These are phyloP conservation scores for Saksenaea oblongispora DNA, from an alignment of 371 early-diverging fungal genomes.

Conservation along the genomic window DNA sequence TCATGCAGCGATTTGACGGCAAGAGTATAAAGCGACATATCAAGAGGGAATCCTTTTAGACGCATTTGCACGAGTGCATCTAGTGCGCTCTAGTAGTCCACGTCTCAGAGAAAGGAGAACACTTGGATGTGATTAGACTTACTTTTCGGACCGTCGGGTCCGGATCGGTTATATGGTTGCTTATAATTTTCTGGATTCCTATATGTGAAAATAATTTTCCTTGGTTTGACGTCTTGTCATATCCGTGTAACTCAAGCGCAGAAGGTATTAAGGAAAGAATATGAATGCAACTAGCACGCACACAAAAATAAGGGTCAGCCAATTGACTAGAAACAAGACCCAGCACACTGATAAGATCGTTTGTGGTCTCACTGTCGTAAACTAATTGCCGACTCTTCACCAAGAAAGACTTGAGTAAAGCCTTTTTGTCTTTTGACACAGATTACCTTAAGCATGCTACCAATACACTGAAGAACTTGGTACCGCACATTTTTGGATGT, in stretches of 20 bases:
- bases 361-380: conserved; percentile 19
- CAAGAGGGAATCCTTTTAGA: conserved; percentile 49
- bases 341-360: conserved; percentile 27
- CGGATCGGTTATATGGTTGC: conserved; percentile 54
- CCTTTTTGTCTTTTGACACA: neutral
- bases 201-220: conserved; percentile 13
- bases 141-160: conserved; percentile 61
- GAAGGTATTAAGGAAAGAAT: conserved; percentile 49
- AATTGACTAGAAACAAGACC: conserved; percentile 36
- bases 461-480: conserved; percentile 46
- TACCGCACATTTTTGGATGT: conserved; percentile 51
- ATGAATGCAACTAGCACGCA: conserved; percentile 50
- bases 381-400: conserved; percentile 27
- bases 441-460: conserved; percentile 44
- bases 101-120: neutral
- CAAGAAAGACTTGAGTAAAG: neutral
- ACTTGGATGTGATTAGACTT: conserved; percentile 2
- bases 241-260: conserved; percentile 14
- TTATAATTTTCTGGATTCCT: conserved; percentile 51
- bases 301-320: conserved; percentile 51
- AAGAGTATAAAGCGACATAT: conserved; percentile 55
- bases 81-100: conserved; percentile 44
- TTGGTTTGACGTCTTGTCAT: neutral
- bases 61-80: conserved; percentile 56
- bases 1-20: conserved; percentile 63